These are phyloP conservation scores for Claviceps humidiphila DNA, from an alignment of 2,329 filamentous ascomycete genomes.

Conservation along the genomic window DNA sequence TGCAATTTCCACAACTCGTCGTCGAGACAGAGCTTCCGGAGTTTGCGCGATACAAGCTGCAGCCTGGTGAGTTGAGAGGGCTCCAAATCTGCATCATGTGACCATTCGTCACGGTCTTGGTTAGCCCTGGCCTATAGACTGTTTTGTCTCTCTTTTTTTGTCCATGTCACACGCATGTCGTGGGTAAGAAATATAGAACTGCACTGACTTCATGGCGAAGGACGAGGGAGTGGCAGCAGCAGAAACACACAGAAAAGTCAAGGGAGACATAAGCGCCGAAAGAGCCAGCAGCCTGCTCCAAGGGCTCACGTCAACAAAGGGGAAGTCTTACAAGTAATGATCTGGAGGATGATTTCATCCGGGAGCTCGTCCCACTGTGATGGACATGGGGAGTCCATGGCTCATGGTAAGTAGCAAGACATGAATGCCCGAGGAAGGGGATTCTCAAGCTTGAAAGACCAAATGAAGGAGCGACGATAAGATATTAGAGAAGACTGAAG, in stretches of 20 bases:
- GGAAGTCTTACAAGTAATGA: constrained; percentile 42
- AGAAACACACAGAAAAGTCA: background rate
- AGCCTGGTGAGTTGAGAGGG: constrained; percentile 41
- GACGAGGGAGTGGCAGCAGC: background rate
- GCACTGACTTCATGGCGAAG: background rate
- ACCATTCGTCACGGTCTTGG: background rate
- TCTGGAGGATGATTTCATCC: constrained; percentile 49
- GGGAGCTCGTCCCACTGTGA: constrained; percentile 38
- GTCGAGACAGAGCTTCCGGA: constrained; percentile 58
- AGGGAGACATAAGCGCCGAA: background rate
- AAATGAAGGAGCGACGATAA: background rate
- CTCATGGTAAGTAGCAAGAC: constrained; percentile 10
- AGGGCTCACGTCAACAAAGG: background rate
- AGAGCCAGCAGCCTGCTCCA: background rate
- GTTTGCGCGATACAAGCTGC: constrained; percentile 54
- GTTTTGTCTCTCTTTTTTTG: background rate
- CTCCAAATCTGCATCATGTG: constrained; percentile 18
- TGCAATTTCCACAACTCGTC: constrained; percentile 62
- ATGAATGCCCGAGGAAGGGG: background rate
- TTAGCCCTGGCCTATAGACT: background rate
- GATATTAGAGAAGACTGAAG: too few relatives aligned
- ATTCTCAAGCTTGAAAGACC: background rate
- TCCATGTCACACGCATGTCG: background rate
- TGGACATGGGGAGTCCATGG: constrained; percentile 15
- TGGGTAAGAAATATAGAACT: background rate